Evolutionary conservation across 805 yeast genomes (phyloP), one percentile per base, ranked within the genome.

Genomic region (Metschnikowia reukaufii): DNA sequence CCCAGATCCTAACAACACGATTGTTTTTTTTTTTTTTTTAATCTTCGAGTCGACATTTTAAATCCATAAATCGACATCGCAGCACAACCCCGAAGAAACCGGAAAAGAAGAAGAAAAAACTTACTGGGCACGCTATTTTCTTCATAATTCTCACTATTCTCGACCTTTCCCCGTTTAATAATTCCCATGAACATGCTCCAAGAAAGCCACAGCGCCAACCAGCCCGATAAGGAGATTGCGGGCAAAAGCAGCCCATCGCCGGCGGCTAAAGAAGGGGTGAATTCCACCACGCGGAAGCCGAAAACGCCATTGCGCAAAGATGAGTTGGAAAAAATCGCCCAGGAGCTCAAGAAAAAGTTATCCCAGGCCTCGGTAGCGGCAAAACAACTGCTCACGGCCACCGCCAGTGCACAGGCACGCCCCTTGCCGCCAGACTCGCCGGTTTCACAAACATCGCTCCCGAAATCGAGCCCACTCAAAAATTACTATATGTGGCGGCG

Each of bases 361-460:
- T 66, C 73, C 27, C 65, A 63, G 51, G 77, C 77, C 10, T 67
- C 75, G n/a, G 68, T 70, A 30, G 63, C 77, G 13, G 77, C 77
- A 29, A 72, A 70, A 50, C 73, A 61, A 50, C 62, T 58, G 57
- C 54, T 51, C 37, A 49, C 59, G 20, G 55, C 63, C 13, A 46
- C 51, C 4, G 34, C 47, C 17, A 37, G 41, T 13, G 39, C 60
- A 43, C 56, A 64, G 8, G 36, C 42, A 29, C 55, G 50, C 53
- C 32, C 47, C 43, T 48, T 50, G 57, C 34, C 60, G 60, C 53
- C 67, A 16, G 51, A 37, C 44, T 52, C 56, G 35, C 59, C 59
- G 4, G 52, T 45, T 23, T 39, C 45, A 12, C 53, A 35, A 35
- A 43, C 54, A 15, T 17, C 53, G 25, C 46, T 53, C 30, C 59